Percentiles rank a stretch among this genome's conserved stretches.
These are phyloP conservation scores for Euryodendron excelsum DNA, from an alignment of 148 eudicot genomes.

Conservation along the genomic window DNA sequence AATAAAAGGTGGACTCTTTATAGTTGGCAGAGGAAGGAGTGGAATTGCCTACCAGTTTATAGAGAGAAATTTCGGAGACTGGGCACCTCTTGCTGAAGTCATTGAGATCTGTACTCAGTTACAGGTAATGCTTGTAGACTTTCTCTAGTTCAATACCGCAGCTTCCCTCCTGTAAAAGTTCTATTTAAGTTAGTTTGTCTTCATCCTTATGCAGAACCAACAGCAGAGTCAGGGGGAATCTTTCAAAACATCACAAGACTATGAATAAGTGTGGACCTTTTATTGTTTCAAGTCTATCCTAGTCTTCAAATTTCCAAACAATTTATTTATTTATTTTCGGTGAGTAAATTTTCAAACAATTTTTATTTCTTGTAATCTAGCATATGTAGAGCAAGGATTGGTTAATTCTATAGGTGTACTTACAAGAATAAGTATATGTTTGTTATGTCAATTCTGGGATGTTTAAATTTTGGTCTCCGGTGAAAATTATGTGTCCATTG, in stretches of 20 bases:
- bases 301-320: not conserved
- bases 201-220: slow-evolving; percentile 22
- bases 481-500: slow-evolving; percentile 46
- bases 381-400: not conserved
- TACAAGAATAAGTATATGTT: not conserved
- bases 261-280: not conserved
- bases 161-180: slow-evolving; percentile 14
- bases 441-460: slow-evolving; percentile 43
- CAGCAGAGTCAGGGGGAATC: slow-evolving; percentile 17
- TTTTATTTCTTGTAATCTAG: not conserved
- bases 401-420: not conserved
- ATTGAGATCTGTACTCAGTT: slow-evolving; percentile 35
- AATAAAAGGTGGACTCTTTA: slow-evolving; percentile 51
- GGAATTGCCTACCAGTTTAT: slow-evolving; percentile 56
- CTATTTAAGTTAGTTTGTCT: not conserved
- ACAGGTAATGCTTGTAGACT: slow-evolving; percentile 27
- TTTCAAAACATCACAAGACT: slow-evolving; percentile 7
- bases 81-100: slow-evolving; percentile 50
- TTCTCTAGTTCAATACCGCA: not conserved
- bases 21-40: slow-evolving; percentile 43
- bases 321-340: too few relatives aligned
- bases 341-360: not conserved
- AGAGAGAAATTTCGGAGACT: slow-evolving; percentile 55
- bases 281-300: not conserved
- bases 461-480: slow-evolving; percentile 31